Evolutionary conservation across 306 rosid genomes (phyloP), one percentile per base, ranked within the genome.

Genomic region (Sechiopsis laciniata): DNA sequence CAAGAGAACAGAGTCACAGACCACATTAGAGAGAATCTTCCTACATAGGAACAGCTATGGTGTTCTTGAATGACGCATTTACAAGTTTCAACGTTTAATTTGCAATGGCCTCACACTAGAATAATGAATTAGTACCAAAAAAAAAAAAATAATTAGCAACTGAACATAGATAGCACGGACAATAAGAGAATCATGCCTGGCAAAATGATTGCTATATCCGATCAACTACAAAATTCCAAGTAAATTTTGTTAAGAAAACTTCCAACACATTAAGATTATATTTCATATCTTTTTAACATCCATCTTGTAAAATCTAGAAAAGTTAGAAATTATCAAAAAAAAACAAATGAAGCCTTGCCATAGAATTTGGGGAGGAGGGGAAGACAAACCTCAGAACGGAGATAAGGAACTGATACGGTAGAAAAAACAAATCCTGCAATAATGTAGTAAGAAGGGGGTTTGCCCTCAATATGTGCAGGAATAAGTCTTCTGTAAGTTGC

Each of bases 341-440:
- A 29, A 17, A 7, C 24, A 57, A 10, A 53, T 32, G 26, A 35
- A 57, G 35, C 56, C 14, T 8, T 12, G 14, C 14, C 21, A 52
- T 7, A 24, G 46, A 71, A 24, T 53, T 8, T 3, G 2, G 13
- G 26, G 2, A 50, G 9, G 48, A 48, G 0, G 17, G 24, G 46
- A 45, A 58, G 35, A 74, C 91, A 14, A 78, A 95, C 99, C 99
- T 95, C 96, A 10, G 99, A 95, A 7, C 97, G 96, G 68, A 95
- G 97, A 85, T 95, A 95, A 16, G 99, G 97, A 82, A 95, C 96
- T 7, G 97, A 95, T 16, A 95, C 93, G 40, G 89, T 68, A 45
- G 91, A 67, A 69, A 95, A 95, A 37, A 95, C 97, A 82, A 95
- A 88, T 81, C 97, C 99, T 32, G 92, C 99, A 78, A 95, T 80